Conservation (phyloP, 306 rosid species). For the Acacia crassicarpa region DNA sequence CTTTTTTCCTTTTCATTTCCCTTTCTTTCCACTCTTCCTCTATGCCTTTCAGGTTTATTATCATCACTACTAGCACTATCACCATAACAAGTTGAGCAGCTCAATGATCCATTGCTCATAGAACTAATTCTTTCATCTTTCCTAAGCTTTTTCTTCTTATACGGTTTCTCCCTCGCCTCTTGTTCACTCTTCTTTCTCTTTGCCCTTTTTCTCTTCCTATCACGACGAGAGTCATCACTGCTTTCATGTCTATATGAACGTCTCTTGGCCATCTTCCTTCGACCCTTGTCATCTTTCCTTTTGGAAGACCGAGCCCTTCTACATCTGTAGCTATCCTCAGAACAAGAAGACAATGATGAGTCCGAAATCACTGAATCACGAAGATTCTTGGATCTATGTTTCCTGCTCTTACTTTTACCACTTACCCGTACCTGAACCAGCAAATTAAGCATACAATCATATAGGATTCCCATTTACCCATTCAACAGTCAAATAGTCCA, state of each 20-base stretch:
- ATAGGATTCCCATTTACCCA: neutral
- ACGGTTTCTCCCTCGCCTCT: slow-evolving; percentile 45
- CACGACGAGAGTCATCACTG: slow-evolving; percentile 47
- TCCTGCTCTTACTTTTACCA: slow-evolving; percentile 52
- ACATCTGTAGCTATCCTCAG: slow-evolving; percentile 51
- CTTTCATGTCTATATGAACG: slow-evolving; percentile 48
- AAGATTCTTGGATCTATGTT: slow-evolving; percentile 67
- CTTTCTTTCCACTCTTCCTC: slow-evolving; percentile 50
- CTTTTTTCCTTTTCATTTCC: slow-evolving; percentile 43
- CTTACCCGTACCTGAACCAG: slow-evolving; percentile 52
- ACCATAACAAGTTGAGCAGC: slow-evolving; percentile 55
- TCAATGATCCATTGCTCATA: slow-evolving; percentile 39
- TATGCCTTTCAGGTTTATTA: slow-evolving; percentile 36
- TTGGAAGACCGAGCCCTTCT: slow-evolving; percentile 51
- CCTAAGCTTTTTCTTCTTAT: slow-evolving; percentile 56
- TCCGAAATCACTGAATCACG: slow-evolving; percentile 51
- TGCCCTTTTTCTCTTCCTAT: slow-evolving; percentile 55
- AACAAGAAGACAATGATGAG: slow-evolving; percentile 47
- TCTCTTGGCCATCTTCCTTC: slow-evolving; percentile 53
- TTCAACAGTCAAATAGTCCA: neutral
- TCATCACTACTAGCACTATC: slow-evolving; percentile 44
- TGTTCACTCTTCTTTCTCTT: slow-evolving; percentile 49
- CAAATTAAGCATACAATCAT: neutral
- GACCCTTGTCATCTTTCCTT: slow-evolving; percentile 47
- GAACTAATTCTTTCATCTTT: slow-evolving; percentile 52